Evolutionary conservation across 2,329 filamentous ascomycete species (phyloP), one percentile per base, ranked within the genome.

Genomic region (Pyrenochaeta sp.): DNA sequence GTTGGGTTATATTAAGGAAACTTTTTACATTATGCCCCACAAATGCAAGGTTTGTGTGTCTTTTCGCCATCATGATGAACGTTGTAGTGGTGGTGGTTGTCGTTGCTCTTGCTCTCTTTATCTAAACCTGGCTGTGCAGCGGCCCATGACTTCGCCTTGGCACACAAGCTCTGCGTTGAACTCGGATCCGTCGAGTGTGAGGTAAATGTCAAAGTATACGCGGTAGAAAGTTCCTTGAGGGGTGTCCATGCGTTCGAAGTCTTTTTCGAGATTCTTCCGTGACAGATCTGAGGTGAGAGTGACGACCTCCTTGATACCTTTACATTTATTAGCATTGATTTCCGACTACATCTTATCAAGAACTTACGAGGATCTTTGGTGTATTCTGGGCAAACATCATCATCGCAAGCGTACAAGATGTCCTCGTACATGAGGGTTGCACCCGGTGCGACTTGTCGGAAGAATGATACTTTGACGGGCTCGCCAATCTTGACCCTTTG

Each of bases 371-470:
- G 93, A 83, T 99, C 94, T 73, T 97, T 99, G 59, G 93, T 97
- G 72, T 99, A 99, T 72, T 97, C 94, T 1, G 94, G 94, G 74
- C 93, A 97, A 38, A 96, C 90, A 71, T 99, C 94, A 55, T 97
- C 94, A 68, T 99, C 94, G 67, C 94, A 99, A 36, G 93, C 94
- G 72, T 96, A 97, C 44, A 97, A 75, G 40, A 97, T 93, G 76
- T 99, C 94, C 78, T 99, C 94, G 72, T 99, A 99, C 94, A 99
- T 97, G 61, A 99, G 84, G 1, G 93, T 97, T 22, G 94, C 94
- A 35, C 94, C 94, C 1, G 94, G 94, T 5, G 94, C 94, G 41
- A 99, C 94, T 72, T 97, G 94, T 72, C 94, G 82, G 85, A 99
- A 97, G 76, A 97, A 97, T 7, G 90, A 96, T 30, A 97, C 94